phyloP scores from a whole-genome alignment of 306 rosid genomes.

The Phaseolus lunatus region DNA sequence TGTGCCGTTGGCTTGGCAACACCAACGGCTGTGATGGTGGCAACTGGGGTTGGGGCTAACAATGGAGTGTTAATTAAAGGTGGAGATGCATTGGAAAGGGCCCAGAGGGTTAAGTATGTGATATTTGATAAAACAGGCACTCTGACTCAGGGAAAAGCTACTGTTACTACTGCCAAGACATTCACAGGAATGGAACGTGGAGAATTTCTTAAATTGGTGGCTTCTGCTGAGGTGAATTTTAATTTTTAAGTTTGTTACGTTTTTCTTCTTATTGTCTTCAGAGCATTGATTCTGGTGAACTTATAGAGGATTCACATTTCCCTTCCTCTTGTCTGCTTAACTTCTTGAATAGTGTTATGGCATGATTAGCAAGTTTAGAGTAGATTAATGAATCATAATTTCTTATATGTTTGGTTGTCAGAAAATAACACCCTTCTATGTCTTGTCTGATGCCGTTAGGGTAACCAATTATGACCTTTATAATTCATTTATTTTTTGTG shows the following conservation, averaged over 20 bases:
- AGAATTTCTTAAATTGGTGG: conserved; percentile 91
- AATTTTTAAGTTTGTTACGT: conserved; percentile 29
- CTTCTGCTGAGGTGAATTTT: conserved; percentile 91
- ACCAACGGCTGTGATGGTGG: conserved; percentile 99
- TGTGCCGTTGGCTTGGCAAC: conserved; percentile 99
- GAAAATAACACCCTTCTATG: conserved; percentile 27
- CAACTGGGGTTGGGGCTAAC: conserved; percentile 97
- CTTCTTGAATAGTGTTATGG: conserved; percentile 24
- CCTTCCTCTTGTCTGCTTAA: conserved; percentile 24
- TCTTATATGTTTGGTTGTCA: conserved; percentile 23
- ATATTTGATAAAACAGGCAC: conserved; percentile 99
- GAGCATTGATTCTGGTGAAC: conserved; percentile 18
- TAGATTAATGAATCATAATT: not conserved
- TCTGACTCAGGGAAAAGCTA: conserved; percentile 94
- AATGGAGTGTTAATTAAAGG: conserved; percentile 97
- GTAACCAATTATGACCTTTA: conserved; percentile 15
- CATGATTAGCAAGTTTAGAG: conserved; percentile 16
- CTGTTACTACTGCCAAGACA: conserved; percentile 81
- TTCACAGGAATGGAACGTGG: conserved; percentile 87
- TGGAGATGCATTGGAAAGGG: conserved; percentile 98
- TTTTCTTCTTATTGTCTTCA: not conserved
- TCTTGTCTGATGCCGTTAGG: not conserved
- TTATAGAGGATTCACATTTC: conserved; percentile 28
- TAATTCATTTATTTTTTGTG: conserved; percentile 38
- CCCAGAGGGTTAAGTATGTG: conserved; percentile 83